Conservation (phyloP, 257 asterid species). For the Verbena officinalis region DNA sequence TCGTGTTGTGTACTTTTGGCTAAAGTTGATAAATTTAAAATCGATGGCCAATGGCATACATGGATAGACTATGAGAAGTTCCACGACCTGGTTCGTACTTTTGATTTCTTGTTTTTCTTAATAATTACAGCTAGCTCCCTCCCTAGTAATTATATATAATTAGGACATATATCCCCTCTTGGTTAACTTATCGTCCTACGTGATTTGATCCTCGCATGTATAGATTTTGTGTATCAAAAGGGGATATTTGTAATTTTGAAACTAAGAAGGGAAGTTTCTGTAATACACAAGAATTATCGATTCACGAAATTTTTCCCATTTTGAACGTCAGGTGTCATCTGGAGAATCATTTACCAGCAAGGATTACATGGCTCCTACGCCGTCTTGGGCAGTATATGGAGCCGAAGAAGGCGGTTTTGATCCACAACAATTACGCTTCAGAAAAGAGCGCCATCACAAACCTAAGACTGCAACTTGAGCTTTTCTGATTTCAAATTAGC, state of each 20-base stretch:
- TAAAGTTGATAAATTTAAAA: slow-evolving; percentile 79
- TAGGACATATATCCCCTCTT: background rate
- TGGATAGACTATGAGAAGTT: slow-evolving; percentile 99
- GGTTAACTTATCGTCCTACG: too few species aligned
- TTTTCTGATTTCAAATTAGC: slow-evolving; percentile 27
- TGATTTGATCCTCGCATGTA: too few species aligned
- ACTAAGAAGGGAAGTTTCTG: too few species aligned
- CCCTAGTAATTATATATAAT: background rate
- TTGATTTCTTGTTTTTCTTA: background rate
- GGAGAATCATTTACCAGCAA: slow-evolving; percentile 72
- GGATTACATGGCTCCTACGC: slow-evolving; percentile 93
- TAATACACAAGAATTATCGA: slow-evolving; percentile 6
- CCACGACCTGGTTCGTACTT: slow-evolving; percentile 76
- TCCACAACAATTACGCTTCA: slow-evolving; percentile 78
- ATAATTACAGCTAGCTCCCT: background rate
- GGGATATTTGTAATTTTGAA: too few species aligned
- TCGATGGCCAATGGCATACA: slow-evolving; percentile 82
- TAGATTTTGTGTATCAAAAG: too few species aligned
- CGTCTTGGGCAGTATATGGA: slow-evolving; percentile 96
- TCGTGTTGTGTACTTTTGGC: slow-evolving; percentile 97
- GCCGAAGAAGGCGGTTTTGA: slow-evolving; percentile 98
- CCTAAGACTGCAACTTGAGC: slow-evolving; percentile 48
- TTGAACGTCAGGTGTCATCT: slow-evolving; percentile 61
- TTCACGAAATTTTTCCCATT: slow-evolving; percentile 5
- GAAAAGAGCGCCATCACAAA: slow-evolving; percentile 81